Evolutionary conservation across 2,329 filamentous ascomycete species (phyloP), one percentile per base, ranked within the genome.

Genomic region (Pseudopithomyces maydicus): DNA sequence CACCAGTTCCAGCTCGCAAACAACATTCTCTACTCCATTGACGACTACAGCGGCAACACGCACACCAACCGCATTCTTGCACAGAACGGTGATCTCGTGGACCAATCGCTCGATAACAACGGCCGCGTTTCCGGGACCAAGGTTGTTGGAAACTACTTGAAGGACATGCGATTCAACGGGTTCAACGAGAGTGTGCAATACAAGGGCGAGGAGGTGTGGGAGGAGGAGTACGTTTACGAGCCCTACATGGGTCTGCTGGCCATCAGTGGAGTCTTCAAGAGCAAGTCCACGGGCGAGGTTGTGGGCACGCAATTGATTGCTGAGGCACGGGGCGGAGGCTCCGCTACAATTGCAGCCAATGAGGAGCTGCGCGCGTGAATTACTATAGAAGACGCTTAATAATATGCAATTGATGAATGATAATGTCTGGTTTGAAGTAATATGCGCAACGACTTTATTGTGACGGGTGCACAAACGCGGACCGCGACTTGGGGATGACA

Each of bases 1-100:
- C 65, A 69, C 42, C 70, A 74, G 56, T 83, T 81, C 72, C 80
- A 84, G 45, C 72, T 86, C 41, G 74, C 77, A 54, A 78, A 86
- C 74, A 85, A 85, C 67, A 83, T 88, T 57, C 80, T 88, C 33
- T 87, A 85, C 73, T 84, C 82, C 26, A 71, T 85, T 69, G 86
- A 87, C 74, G 81, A 88, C 75, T 88, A 85, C 69, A 77, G 76
- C 14, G 84, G 84, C 17, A 78, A 82, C 56, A 73, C 73, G 42
- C 69, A 78, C 72, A 85, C 82, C 35, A 86, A 87, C 69, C 81
- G 83, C 39, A 72, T 85, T 6, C 74, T 86, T 6, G 80, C 77
- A 4, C 84, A 86, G 70, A 81, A 83, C 60, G 84, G 84, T 39
- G 79, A 77, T 55, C 80, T 86, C 47, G 77, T 83, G 53, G 83